phyloP scores from a whole-genome alignment of 2,329 filamentous ascomycete genomes.

The Onygenales sp. region DNA sequence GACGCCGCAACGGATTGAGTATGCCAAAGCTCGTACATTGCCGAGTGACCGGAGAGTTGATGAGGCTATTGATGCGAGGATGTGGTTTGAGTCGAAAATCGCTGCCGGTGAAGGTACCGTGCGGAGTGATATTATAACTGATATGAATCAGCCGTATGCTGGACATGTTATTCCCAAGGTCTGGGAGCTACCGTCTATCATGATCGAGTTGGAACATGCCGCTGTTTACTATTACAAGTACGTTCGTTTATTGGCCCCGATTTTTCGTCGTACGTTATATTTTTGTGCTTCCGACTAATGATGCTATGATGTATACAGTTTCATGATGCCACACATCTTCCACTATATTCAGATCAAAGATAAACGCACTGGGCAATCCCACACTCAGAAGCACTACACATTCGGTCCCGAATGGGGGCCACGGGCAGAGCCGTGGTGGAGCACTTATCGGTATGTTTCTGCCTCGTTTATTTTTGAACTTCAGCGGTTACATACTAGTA shows the following conservation, averaged over 20 bases:
- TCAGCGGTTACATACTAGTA: too few relatives aligned
- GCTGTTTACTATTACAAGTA: constrained; percentile 16
- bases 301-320: constrained; percentile 15
- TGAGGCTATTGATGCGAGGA: constrained; percentile 22
- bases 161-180: constrained; percentile 18
- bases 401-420: constrained; percentile 23
- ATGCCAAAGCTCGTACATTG: constrained; percentile 18
- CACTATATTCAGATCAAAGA: constrained; percentile 23
- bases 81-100: constrained; percentile 16
- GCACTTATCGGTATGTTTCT: constrained; percentile 7
- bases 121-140: constrained; percentile 22
- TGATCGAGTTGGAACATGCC: constrained; percentile 23
- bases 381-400: constrained; percentile 17
- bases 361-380: constrained; percentile 18
- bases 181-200: constrained; percentile 25
- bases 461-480: background rate
- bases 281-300: background rate
- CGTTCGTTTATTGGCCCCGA: background rate
- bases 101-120: constrained; percentile 13
- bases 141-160: constrained; percentile 18
- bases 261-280: too few relatives aligned
- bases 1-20: constrained; percentile 21
- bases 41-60: constrained; percentile 20
- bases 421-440: constrained; percentile 8
- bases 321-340: constrained; percentile 26